Conservation (phyloP, 345 rosid species). For the Syzygium aromaticum region DNA sequence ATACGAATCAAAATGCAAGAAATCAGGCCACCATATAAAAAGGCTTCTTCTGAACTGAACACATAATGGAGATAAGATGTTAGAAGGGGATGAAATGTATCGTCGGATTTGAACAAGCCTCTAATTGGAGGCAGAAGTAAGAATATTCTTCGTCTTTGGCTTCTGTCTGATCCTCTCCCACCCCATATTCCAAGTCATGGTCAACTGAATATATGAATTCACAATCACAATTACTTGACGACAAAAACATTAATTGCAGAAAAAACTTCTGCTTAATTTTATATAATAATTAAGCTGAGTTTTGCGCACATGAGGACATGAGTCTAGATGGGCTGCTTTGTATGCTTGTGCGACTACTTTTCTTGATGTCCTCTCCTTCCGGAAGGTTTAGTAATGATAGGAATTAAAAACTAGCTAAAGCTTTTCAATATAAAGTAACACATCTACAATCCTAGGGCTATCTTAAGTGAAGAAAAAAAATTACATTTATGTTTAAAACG, state of each 20-base stretch:
- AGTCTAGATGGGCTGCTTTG: background rate
- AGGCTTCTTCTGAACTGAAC: background rate
- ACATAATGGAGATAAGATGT: background rate
- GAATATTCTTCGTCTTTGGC: background rate
- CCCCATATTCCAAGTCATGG: background rate
- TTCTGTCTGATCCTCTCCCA: background rate
- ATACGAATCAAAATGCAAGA: background rate
- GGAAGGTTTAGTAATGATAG: background rate
- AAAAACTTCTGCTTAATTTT: background rate
- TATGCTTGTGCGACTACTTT: background rate
- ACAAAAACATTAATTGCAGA: background rate
- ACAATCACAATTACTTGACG: background rate
- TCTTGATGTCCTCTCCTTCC: background rate
- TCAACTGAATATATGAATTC: background rate
- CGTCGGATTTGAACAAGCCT: background rate
- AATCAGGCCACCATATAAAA: background rate
- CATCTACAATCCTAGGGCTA: accelerated
- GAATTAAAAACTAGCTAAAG: background rate
- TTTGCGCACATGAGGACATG: background rate
- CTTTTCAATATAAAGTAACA: background rate
- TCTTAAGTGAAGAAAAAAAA: background rate
- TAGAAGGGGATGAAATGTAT: background rate
- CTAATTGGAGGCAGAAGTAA: background rate
- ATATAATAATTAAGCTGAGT: background rate
- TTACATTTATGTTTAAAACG: background rate